Evolutionary conservation across 805 yeast species (phyloP).

Genomic region (Kodamaea kakaduensis): DNA sequence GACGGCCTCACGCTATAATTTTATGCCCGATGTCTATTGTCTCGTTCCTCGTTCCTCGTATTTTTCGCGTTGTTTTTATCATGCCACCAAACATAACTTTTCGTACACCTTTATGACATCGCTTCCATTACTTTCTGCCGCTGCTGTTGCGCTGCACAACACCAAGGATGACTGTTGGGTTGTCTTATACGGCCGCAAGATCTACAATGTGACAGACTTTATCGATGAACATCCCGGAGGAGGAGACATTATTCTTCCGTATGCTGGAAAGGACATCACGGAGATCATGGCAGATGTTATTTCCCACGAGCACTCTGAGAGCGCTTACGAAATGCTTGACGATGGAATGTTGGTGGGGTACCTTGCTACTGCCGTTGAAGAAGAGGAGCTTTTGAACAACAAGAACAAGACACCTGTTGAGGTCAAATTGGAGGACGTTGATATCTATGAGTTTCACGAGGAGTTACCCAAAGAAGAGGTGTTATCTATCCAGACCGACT

Average conservation of each 20-base stretch:
- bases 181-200: conserved; percentile 69
- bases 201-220: conserved; percentile 77
- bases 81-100: too few species aligned
- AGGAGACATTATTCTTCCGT: conserved; percentile 50
- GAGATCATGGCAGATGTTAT: conserved; percentile 68
- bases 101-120: too few species aligned
- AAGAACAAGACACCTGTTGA: conserved; percentile 56
- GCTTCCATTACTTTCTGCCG: conserved; percentile 59
- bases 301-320: conserved; percentile 76
- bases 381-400: conserved; percentile 60
- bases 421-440: conserved; percentile 38
- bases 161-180: conserved; percentile 68
- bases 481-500: conserved; percentile 77
- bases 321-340: conserved; percentile 81
- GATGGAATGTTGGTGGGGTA: conserved; percentile 79
- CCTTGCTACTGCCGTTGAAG: conserved; percentile 79
- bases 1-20: too few species aligned
- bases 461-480: conserved; percentile 71
- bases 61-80: too few species aligned
- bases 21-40: too few species aligned
- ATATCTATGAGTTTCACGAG: conserved; percentile 45
- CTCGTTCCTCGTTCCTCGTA: too few species aligned
- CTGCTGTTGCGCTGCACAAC: conserved; percentile 52
- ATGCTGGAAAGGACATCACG: conserved; percentile 63
- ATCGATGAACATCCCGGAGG: conserved; percentile 74